These are phyloP conservation scores for Acacia crassicarpa DNA, from an alignment of 306 rosid species.

Conservation along the genomic window DNA sequence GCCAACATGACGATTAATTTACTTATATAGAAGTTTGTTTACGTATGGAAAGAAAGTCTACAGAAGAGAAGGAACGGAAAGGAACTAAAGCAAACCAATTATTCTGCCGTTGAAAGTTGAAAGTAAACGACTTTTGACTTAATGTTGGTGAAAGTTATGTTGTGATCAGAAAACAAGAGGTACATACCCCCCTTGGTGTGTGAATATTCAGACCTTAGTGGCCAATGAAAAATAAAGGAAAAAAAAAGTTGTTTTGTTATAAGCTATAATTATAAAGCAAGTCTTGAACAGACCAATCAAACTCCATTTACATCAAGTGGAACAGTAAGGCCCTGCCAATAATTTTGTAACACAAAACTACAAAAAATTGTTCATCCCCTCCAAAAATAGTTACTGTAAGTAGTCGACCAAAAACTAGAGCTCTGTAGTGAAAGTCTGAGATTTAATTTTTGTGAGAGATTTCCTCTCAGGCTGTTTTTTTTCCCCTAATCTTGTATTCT, in stretches of 20 bases:
- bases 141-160: neutral
- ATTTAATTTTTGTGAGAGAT: too few relatives aligned
- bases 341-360: neutral
- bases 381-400: neutral
- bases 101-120: slow-evolving; percentile 43
- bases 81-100: slow-evolving; percentile 22
- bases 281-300: slow-evolving; percentile 16
- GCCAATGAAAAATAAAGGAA: slow-evolving; percentile 41
- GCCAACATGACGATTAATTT: neutral
- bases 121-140: slow-evolving; percentile 21
- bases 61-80: neutral
- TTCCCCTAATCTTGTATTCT: too few relatives aligned
- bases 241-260: neutral
- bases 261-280: slow-evolving; percentile 2
- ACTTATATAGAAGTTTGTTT: neutral
- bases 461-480: too few relatives aligned
- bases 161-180: neutral
- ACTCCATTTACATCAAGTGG: neutral
- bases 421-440: neutral
- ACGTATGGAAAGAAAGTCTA: slow-evolving; percentile 1
- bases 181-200: neutral
- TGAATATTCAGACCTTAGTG: slow-evolving; percentile 28
- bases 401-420: neutral
- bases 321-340: neutral
- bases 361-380: neutral